Evolutionary conservation across 805 yeast genomes (phyloP).

Genomic region (Candida saitoana): DNA sequence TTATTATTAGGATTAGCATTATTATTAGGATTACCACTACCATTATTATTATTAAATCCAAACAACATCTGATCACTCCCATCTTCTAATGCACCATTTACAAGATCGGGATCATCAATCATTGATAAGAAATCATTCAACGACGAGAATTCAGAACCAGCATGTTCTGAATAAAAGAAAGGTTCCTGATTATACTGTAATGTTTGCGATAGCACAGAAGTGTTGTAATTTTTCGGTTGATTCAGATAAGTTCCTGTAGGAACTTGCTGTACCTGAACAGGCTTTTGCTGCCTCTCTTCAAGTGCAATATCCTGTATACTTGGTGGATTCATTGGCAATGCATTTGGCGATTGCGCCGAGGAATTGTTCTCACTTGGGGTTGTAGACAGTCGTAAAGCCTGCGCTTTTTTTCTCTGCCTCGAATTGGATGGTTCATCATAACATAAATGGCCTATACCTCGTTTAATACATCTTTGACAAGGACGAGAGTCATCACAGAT

Average conservation of each 20-base stretch:
- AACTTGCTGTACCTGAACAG: conserved; percentile 5
- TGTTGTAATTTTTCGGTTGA: conserved; percentile 12
- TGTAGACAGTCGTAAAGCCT: conserved; percentile 16
- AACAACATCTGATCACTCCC: conserved; percentile 20
- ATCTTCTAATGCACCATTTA: conserved; percentile 40
- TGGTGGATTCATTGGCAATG: conserved; percentile 4
- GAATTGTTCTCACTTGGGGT: conserved; percentile 8
- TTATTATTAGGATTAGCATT: neutral
- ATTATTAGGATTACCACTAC: too few species aligned
- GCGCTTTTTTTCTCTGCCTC: conserved; percentile 38
- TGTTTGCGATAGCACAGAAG: conserved; percentile 36
- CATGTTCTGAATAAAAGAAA: conserved; percentile 83
- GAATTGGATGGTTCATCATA: conserved; percentile 60
- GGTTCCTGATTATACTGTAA: conserved; percentile 60
- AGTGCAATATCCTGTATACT: conserved; percentile 1
- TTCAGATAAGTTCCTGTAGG: conserved; percentile 6
- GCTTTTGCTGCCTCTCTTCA: neutral
- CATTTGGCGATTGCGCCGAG: conserved; percentile 4
- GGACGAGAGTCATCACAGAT: conserved; percentile 79
- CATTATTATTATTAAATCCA: conserved; percentile 11
- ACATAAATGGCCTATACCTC: conserved; percentile 86
- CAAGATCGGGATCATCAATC: conserved; percentile 81
- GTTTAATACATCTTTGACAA: conserved; percentile 76
- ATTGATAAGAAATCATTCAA: conserved; percentile 83
- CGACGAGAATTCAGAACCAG: conserved; percentile 88